Evolutionary conservation across 1,139 yeast species (phyloP).

Genomic region (Yamadazyma dushanensis): DNA sequence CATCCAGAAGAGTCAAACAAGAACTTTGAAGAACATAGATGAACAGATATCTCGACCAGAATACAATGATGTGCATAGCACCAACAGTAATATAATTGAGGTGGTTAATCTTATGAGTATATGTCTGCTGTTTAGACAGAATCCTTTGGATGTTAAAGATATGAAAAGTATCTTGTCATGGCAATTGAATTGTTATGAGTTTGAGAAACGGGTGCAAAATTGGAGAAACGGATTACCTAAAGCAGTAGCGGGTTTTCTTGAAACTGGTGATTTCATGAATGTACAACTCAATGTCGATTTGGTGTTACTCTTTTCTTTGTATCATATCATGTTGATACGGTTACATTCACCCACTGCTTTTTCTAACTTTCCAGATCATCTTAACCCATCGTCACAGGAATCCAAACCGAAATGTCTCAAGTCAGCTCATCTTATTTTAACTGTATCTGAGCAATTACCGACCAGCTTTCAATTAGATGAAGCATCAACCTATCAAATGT

Average conservation of each 20-base stretch:
- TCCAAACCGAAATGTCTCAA: conserved; percentile 16
- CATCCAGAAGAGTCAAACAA: conserved; percentile 12
- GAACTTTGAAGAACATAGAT: conserved; percentile 6
- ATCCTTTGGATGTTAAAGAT: conserved; percentile 17
- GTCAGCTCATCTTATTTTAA: conserved; percentile 13
- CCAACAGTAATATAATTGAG: conserved; percentile 15
- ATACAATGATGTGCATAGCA: conserved; percentile 12
- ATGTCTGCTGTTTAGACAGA: conserved; percentile 13
- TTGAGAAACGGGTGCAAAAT: conserved; percentile 13
- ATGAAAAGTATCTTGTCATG: conserved; percentile 17
- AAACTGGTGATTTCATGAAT: conserved; percentile 5
- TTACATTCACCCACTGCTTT: conserved; percentile 19
- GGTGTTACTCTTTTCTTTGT: conserved; percentile 14
- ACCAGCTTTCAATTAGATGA: conserved; percentile 8
- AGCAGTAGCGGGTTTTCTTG: conserved; percentile 11
- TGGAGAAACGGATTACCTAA: conserved; percentile 15
- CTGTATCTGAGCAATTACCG: conserved; percentile 12
- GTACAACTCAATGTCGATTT: conserved; percentile 9
- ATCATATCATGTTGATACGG: conserved; percentile 18
- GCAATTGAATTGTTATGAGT: conserved; percentile 18
- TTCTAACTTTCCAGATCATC: conserved; percentile 15
- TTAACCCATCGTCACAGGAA: conserved; percentile 15
- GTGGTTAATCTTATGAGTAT: conserved; percentile 17
- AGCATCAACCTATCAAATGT: conserved; percentile 12
- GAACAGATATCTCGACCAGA: conserved; percentile 1